Percentiles rank a stretch among this genome's conserved stretches.
Evolutionary conservation across 2,329 filamentous ascomycete genomes (phyloP).

Genomic region (Annulohypoxylon truncatum): DNA sequence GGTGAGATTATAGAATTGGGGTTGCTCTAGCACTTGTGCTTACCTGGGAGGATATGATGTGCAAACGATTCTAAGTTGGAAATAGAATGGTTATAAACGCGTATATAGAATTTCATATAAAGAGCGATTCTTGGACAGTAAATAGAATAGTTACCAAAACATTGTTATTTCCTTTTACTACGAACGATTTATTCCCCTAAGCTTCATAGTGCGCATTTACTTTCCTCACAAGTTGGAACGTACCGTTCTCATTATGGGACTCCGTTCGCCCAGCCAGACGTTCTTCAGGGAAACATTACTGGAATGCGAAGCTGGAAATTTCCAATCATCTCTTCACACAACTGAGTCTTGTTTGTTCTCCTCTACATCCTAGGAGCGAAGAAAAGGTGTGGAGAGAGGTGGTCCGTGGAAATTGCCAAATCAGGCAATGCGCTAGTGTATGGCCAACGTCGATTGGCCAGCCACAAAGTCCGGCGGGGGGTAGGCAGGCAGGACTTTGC

Average conservation of each 20-base stretch:
- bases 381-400: neutral
- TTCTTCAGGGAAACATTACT: neutral
- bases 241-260: neutral
- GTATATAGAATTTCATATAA: neutral
- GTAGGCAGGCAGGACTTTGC: neutral
- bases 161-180: no score
- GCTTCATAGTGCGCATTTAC: no score
- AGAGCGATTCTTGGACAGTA: neutral
- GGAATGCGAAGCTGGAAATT: neutral
- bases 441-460: slow-evolving; percentile 9
- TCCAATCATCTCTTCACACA: neutral
- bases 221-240: no score
- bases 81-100: neutral
- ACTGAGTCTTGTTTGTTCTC: neutral
- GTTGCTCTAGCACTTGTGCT: neutral
- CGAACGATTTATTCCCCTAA: no score
- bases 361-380: neutral
- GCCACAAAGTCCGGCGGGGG: neutral
- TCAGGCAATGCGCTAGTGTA: slow-evolving; percentile 8
- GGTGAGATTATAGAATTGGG: neutral
- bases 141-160: neutral
- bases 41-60: neutral
- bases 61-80: neutral
- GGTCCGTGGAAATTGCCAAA: slow-evolving; percentile 4
- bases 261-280: neutral